A percentile compares a stretch with the other conserved stretches of the same genome.
These are phyloP conservation scores for Colletotrichum melonis DNA, from an alignment of 2,329 filamentous ascomycete genomes.

Conservation along the genomic window DNA sequence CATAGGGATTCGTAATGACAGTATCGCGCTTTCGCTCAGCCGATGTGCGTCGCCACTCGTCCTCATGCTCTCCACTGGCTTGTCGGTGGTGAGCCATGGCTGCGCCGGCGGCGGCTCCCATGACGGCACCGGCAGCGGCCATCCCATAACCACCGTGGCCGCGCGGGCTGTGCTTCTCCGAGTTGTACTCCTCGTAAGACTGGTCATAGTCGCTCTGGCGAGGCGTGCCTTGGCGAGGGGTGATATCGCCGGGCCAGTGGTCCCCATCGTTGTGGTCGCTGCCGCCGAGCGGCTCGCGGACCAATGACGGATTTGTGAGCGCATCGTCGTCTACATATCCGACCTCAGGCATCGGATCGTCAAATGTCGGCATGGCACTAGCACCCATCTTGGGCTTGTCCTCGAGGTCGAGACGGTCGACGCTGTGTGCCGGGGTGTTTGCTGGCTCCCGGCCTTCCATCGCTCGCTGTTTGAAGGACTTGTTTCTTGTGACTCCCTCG, in stretches of 20 bases:
- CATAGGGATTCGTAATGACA: constrained; percentile 74
- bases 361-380: constrained; percentile 75
- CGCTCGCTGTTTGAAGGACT: constrained; percentile 75
- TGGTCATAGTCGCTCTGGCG: constrained; percentile 44
- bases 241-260: constrained; percentile 44
- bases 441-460: constrained; percentile 66
- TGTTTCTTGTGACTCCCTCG: constrained; percentile 68
- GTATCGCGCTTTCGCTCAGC: constrained; percentile 74
- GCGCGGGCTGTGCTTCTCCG: constrained; percentile 19
- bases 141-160: constrained; percentile 51
- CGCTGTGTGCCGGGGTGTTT: constrained; percentile 68
- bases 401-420: constrained; percentile 67
- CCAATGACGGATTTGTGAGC: constrained; percentile 86
- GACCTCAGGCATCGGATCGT: constrained; percentile 81
- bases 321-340: constrained; percentile 77
- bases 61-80: constrained; percentile 68
- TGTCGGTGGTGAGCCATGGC: constrained; percentile 62
- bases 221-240: constrained; percentile 46
- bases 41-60: constrained; percentile 73
- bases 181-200: constrained; percentile 42
- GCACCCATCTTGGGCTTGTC: constrained; percentile 70
- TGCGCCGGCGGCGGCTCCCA: constrained; percentile 61
- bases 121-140: constrained; percentile 65
- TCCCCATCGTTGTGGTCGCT: constrained; percentile 41
- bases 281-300: constrained; percentile 78